Conservation (phyloP, 371 early-diverging fungal species). For the Hamiltosporidium magnivora region DNA sequence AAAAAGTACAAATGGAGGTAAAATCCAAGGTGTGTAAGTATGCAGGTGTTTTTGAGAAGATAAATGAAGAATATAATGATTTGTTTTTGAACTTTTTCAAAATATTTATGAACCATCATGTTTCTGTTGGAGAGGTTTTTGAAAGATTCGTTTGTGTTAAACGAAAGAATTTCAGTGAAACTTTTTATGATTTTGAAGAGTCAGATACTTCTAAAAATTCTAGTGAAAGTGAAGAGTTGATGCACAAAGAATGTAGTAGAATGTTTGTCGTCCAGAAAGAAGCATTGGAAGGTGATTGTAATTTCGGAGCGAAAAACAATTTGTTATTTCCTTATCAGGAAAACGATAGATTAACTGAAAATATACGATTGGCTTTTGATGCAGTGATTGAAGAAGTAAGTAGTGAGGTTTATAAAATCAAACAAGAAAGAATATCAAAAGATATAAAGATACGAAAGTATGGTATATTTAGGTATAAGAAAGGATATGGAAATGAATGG, state of each 20-base stretch:
- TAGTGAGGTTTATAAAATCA: constrained; percentile 16
- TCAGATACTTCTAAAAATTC: background rate
- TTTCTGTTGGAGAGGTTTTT: too few relatives aligned
- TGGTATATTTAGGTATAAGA: constrained; percentile 13
- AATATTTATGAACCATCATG: too few relatives aligned
- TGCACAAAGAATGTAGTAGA: background rate
- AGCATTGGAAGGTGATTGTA: too few relatives aligned
- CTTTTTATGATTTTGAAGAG: constrained; percentile 13
- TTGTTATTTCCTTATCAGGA: background rate
- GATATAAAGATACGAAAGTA: constrained; percentile 19
- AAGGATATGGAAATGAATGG: constrained; percentile 17
- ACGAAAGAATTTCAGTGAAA: background rate
- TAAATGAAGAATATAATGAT: too few relatives aligned
- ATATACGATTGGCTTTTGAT: constrained; percentile 7
- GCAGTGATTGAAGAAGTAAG: constrained; percentile 13
- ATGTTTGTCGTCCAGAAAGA: too few relatives aligned
- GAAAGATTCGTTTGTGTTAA: too few relatives aligned
- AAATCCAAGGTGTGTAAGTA: too few relatives aligned
- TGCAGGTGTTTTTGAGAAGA: too few relatives aligned
- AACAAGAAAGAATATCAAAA: constrained; percentile 16
- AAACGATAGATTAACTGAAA: constrained; percentile 18
- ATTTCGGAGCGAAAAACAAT: background rate
- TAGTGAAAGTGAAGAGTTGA: background rate
- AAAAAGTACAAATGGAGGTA: background rate
- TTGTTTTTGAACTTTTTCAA: too few relatives aligned